These are phyloP conservation scores for Peronosclerospora sorghi DNA, from an alignment of 352 stramenopile genomes.

Conservation along the genomic window DNA sequence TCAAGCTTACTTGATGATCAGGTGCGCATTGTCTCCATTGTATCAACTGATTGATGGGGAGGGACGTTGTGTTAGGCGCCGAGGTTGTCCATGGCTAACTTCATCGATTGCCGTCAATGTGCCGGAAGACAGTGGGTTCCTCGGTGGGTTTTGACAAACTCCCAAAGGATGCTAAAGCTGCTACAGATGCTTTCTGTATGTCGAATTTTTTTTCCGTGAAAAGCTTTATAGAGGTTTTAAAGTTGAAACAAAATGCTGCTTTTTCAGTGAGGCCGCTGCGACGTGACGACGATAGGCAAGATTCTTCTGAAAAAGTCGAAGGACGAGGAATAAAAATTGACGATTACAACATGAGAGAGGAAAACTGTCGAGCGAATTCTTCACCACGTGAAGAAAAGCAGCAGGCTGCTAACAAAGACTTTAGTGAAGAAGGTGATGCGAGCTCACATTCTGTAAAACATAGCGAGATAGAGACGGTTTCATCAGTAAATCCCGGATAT, in stretches of 20 bases:
- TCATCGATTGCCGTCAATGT: too few species aligned
- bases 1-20: conserved; percentile 62
- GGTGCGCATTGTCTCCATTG: conserved; percentile 84
- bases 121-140: too few species aligned
- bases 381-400: too few species aligned
- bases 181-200: conserved; percentile 69
- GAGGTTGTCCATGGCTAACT: conserved; percentile 94
- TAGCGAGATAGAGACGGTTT: too few species aligned
- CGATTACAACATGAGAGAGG: background rate
- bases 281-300: conserved; percentile 3
- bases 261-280: too few species aligned
- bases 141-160: too few species aligned
- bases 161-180: too few species aligned
- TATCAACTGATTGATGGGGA: conserved; percentile 77
- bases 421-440: conserved; percentile 2
- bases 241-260: conserved; percentile 4
- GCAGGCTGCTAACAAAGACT: background rate
- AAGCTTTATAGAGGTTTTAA: background rate
- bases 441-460: background rate
- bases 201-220: conserved; percentile 1
- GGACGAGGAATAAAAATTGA: too few species aligned
- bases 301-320: background rate
- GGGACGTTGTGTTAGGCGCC: conserved; percentile 86
- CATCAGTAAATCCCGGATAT: too few species aligned
- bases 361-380: background rate